phyloP scores from a whole-genome alignment of 139 green algal species.

The Chlamydomonas sphaeroides region DNA sequence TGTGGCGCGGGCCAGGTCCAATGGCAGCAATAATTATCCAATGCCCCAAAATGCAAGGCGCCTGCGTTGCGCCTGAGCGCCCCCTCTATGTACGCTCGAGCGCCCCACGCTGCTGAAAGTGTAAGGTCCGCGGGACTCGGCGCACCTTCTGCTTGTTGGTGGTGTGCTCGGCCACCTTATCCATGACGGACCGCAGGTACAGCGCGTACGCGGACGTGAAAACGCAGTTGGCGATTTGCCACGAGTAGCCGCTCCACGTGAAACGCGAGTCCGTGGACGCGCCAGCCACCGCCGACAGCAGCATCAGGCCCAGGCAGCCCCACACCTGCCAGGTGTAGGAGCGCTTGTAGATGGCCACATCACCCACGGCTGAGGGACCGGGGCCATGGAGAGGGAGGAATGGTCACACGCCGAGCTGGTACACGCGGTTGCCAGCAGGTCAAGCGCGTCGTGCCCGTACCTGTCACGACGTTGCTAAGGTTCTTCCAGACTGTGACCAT shows the following conservation, averaged over 20 bases:
- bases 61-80: too few species aligned
- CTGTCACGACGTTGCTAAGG: slow-evolving; percentile 89
- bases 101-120: too few species aligned
- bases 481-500: slow-evolving; percentile 92
- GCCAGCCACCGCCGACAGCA: slow-evolving; percentile 81
- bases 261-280: slow-evolving; percentile 88
- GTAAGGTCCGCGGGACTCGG: too few species aligned
- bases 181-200: slow-evolving; percentile 88
- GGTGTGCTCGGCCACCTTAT: slow-evolving; percentile 74
- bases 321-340: slow-evolving; percentile 67
- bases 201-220: slow-evolving; percentile 88
- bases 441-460: too few species aligned
- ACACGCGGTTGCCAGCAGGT: too few species aligned
- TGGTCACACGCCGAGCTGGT: too few species aligned
- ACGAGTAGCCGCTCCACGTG: slow-evolving; percentile 61
- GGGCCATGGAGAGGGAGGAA: too few species aligned
- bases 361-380: slow-evolving; percentile 65
- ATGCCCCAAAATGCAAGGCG: too few species aligned
- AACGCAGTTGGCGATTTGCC: slow-evolving; percentile 88
- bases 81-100: too few species aligned
- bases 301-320: slow-evolving; percentile 83
- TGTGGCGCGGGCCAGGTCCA: too few species aligned
- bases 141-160: slow-evolving; percentile 61
- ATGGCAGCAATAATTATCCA: too few species aligned
- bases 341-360: slow-evolving; percentile 82